Base-by-base conservation (phyloP, 2,329 filamentous ascomycete species). In the Coleophoma cylindrospora region DNA sequence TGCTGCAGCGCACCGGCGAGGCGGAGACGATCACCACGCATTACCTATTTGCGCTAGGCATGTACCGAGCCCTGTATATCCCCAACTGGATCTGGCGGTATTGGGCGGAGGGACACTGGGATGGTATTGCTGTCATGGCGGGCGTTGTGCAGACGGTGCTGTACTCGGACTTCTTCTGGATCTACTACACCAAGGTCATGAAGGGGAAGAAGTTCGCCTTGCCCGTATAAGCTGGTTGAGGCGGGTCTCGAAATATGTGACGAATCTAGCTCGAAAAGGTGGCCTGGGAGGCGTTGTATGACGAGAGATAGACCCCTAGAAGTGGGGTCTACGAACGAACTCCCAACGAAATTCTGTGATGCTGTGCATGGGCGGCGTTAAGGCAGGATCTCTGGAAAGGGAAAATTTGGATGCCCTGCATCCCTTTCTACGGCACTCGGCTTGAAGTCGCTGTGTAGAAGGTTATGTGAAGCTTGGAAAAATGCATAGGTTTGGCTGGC, bases 11-110 rank as follows among this genome's bases (percentile, higher is more conserved):
- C 63, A 99, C 94, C 0, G 95, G 94, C 59, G 92, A 97, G 74
- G 95, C 94, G 11, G 94, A 99, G 74, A 96, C 94, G n/a, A 99
- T 99, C 66, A 99, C 94, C 12, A 96, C 91, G 1, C 92, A 99
- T 72, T 99, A 99, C 69, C 80, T 99, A 40, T 96, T 96, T 65
- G 92, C 95, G 13, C 77, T 99, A 36, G 94, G 94, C 34, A 75
- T 86, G 55, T 99, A 99, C 75, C 81, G 94, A 50, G 89, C 91
- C 3, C 77, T 99, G 50, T 99, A 99, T 72, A 99, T 99, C 61
- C 94, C 94, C 58, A 99, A 99, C 74, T 99, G 94, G 94, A 84
- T 97, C 63, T 97, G 89, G 72, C 80, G 94, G 50, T 97, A 92
- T 72, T 80, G 88, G 60, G 79, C 80, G 47, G 91, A 96, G 69